Conservation (phyloP, 1,284 basidiomycete species). For the Ganoderma lucidum region DNA sequence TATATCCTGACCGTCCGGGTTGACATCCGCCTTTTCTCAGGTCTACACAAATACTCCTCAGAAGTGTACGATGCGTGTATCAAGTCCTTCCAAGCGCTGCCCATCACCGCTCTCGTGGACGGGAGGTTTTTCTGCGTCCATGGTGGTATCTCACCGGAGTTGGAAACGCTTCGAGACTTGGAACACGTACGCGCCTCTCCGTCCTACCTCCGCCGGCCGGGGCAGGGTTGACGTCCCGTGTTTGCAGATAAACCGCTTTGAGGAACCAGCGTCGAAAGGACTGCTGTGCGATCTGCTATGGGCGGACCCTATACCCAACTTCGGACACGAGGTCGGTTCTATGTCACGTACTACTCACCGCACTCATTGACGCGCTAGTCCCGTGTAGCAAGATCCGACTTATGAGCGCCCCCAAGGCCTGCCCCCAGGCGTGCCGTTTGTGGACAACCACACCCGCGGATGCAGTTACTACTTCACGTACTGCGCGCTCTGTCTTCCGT, state of each 20-base stretch:
- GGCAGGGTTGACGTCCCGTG: slow-evolving; percentile 3
- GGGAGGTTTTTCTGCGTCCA: slow-evolving; percentile 98
- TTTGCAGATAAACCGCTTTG: slow-evolving; percentile 85
- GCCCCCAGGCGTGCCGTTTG: slow-evolving; percentile 63
- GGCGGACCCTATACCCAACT: slow-evolving; percentile 84
- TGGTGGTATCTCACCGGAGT: slow-evolving; percentile 92
- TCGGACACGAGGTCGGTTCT: slow-evolving; percentile 43
- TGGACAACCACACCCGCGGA: slow-evolving; percentile 91
- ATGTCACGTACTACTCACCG: not conserved
- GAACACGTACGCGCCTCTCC: slow-evolving; percentile 58
- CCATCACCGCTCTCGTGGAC: slow-evolving; percentile 94
- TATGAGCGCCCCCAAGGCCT: slow-evolving; percentile 45
- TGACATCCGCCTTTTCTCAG: slow-evolving; percentile 47
- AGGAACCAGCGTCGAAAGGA: slow-evolving; percentile 93
- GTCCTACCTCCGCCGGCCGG: slow-evolving; percentile 3
- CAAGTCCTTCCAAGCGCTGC: slow-evolving; percentile 91
- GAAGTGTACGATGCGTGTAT: slow-evolving; percentile 91
- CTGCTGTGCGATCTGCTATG: slow-evolving; percentile 96
- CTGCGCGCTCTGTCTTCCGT: slow-evolving; percentile 38
- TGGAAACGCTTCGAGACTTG: slow-evolving; percentile 86
- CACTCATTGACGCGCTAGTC: not conserved
- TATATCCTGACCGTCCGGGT: not conserved
- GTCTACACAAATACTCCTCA: slow-evolving; percentile 92
- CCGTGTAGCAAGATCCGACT: slow-evolving; percentile 47
- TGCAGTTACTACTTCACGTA: slow-evolving; percentile 97